Evolutionary conservation across 73 alveolate genomes (phyloP).

Genomic region (Breviolum minutum): DNA sequence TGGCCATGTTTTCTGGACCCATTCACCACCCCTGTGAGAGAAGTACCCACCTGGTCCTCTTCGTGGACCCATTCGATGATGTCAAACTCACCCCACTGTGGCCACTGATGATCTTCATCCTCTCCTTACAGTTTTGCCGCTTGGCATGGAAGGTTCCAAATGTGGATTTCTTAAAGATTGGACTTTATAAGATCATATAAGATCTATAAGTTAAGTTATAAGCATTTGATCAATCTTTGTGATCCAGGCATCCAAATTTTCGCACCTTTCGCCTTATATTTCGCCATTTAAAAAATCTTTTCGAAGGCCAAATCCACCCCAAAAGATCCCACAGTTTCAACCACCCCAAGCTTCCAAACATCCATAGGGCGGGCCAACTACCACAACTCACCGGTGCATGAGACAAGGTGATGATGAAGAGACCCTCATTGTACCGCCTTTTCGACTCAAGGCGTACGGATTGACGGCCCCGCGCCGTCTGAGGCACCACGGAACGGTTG

Average conservation of each 20-base stretch:
- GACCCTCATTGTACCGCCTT: constrained; percentile 66
- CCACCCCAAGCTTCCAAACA: constrained; percentile 37
- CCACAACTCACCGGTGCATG: constrained; percentile 65
- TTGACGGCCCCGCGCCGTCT: constrained; percentile 15
- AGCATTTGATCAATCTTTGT: too few relatives aligned
- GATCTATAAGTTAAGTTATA: too few relatives aligned
- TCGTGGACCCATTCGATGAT: constrained; percentile 79
- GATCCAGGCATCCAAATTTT: too few relatives aligned
- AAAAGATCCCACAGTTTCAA: neutral
- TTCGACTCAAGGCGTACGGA: constrained; percentile 59
- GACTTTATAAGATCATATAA: too few relatives aligned
- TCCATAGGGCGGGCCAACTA: constrained; percentile 76
- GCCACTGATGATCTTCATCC: constrained; percentile 34
- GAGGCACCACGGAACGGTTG: constrained; percentile 12
- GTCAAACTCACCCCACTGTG: constrained; percentile 88
- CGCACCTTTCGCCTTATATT: too few relatives aligned
- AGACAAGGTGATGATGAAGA: constrained; percentile 43
- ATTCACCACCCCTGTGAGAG: too few relatives aligned
- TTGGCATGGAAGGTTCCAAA: too few relatives aligned
- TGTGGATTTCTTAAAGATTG: too few relatives aligned
- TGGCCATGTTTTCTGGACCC: too few relatives aligned
- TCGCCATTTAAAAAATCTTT: too few relatives aligned
- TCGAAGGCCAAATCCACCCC: too few relatives aligned
- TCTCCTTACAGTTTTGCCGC: neutral
- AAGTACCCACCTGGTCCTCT: constrained; percentile 24